Percentiles rank a stretch among this genome's conserved stretches.
These are phyloP conservation scores for Sordaria brevicollis DNA, from an alignment of 495 filamentous ascomycete species.

Conservation along the genomic window DNA sequence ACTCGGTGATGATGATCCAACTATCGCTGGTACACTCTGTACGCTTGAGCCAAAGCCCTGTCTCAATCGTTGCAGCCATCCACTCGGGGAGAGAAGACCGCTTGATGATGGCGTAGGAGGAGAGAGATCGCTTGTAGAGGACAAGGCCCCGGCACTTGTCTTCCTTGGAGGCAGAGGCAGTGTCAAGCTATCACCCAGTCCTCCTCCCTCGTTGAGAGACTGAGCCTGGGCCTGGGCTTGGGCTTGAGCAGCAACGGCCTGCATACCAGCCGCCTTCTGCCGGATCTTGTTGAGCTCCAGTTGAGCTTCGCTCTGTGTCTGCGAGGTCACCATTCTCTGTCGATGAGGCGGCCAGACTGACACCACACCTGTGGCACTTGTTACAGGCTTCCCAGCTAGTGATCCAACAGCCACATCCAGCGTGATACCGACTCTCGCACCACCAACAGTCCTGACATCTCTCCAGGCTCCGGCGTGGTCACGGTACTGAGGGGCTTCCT, in stretches of 20 bases:
- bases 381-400: conserved; percentile 4
- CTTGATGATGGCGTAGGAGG: background rate
- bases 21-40: background rate
- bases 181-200: background rate
- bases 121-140: background rate
- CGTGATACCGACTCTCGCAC: conserved; percentile 36
- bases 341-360: conserved; percentile 9
- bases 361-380: background rate
- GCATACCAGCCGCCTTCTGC: conserved; percentile 1
- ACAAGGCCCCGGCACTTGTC: background rate
- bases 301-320: conserved; percentile 29
- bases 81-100: background rate
- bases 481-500: conserved; percentile 32
- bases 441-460: conserved; percentile 27
- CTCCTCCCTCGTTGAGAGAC: background rate
- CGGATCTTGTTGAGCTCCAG: conserved; percentile 30
- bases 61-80: background rate
- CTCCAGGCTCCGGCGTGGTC: conserved; percentile 41
- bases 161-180: conserved; percentile 8
- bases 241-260: conserved; percentile 5
- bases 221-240: background rate
- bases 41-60: background rate
- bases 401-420: conserved; percentile 28
- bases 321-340: conserved; percentile 17
- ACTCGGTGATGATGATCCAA: background rate